phyloP scores from a whole-genome alignment of 345 rosid genomes.

The Corchorus olitorius region DNA sequence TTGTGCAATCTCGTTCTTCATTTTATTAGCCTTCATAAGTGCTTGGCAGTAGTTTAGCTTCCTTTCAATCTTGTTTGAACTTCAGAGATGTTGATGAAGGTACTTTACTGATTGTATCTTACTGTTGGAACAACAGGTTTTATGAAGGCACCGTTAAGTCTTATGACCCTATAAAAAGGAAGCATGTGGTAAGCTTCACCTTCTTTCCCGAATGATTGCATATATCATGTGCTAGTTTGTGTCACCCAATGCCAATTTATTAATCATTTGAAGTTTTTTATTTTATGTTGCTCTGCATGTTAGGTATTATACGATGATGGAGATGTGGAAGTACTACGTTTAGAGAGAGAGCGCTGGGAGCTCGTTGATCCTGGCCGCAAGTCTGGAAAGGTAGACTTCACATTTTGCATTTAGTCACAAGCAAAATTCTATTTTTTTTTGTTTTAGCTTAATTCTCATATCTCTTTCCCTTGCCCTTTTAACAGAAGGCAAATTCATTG shows the following conservation, averaged over 20 bases:
- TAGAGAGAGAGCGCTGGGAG: slow-evolving; percentile 93
- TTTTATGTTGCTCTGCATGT: not conserved
- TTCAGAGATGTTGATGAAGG: not conserved
- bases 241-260: slow-evolving; percentile 4
- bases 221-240: slow-evolving; percentile 7
- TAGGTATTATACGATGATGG: slow-evolving; percentile 93
- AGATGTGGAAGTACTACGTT: slow-evolving; percentile 87
- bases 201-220: slow-evolving; percentile 16
- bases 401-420: not conserved
- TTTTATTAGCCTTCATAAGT: not conserved
- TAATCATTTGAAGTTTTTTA: not conserved
- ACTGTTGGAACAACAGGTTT: slow-evolving; percentile 60
- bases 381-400: slow-evolving; percentile 54
- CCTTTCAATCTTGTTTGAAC: not conserved
- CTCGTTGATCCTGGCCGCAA: slow-evolving; percentile 62
- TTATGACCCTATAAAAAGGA: slow-evolving; percentile 74
- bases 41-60: not conserved
- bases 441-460: slow-evolving; percentile 23
- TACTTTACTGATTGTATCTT: slow-evolving; percentile 20
- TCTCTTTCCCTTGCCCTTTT: slow-evolving; percentile 26
- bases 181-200: slow-evolving; percentile 75
- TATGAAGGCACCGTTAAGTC: slow-evolving; percentile 92
- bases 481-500: slow-evolving; percentile 58
- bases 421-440: not conserved
- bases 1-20: slow-evolving; percentile 1